These are phyloP conservation scores for Diaporthe destruens DNA, from an alignment of 2,329 filamentous ascomycete species.

Conservation along the genomic window DNA sequence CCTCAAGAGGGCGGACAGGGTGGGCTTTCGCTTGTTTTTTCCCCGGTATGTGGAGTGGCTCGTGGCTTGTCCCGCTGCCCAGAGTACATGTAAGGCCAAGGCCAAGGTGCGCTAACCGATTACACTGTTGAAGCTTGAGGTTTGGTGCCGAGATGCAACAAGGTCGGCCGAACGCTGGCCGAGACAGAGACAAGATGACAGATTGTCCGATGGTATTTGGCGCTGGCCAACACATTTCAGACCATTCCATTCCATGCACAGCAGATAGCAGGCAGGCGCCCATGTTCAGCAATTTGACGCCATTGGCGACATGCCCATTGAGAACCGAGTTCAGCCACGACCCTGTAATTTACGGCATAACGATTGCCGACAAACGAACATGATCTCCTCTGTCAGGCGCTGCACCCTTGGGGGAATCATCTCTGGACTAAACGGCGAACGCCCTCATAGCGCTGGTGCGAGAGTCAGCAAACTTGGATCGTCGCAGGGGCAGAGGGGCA, in stretches of 20 bases:
- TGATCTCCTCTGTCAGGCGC: conserved; percentile 36
- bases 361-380: not conserved
- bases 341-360: conserved; percentile 17
- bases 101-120: conserved; percentile 9
- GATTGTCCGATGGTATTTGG: conserved; percentile 34
- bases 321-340: conserved; percentile 8
- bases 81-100: conserved; percentile 11
- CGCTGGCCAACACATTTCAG: conserved; percentile 10
- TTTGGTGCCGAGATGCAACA: conserved; percentile 23
- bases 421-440: not conserved
- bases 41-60: conserved; percentile 23
- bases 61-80: not conserved
- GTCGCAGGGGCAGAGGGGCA: conserved; percentile 28
- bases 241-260: not conserved
- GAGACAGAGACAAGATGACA: conserved; percentile 36
- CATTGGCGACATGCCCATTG: not conserved
- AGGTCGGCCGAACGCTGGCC: conserved; percentile 20
- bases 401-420: conserved; percentile 36
- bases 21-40: conserved; percentile 26
- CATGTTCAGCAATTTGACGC: conserved; percentile 11
- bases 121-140: conserved; percentile 25
- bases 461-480: conserved; percentile 38
- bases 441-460: conserved; percentile 1
- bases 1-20: not conserved
- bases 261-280: not conserved